A percentile compares a stretch with the other conserved stretches of the same genome.
Evolutionary conservation across 768 basidiomycete genomes (phyloP).

Genomic region (Clathrus columnatus): DNA sequence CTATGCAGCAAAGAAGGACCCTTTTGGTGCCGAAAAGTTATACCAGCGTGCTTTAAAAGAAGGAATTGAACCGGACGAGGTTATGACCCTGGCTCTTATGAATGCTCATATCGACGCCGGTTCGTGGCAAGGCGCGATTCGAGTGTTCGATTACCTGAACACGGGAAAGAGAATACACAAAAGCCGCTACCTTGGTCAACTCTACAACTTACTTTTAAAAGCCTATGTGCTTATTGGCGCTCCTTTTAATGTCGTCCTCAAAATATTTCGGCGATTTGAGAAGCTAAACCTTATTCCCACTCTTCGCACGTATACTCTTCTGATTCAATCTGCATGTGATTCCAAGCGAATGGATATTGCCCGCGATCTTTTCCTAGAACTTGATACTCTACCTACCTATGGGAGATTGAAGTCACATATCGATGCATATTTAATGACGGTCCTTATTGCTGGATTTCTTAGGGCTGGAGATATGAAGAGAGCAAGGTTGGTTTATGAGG

Average conservation of each 20-base stretch:
- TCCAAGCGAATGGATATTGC: slow-evolving; percentile 56
- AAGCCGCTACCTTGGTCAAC: slow-evolving; percentile 42
- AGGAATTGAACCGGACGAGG: slow-evolving; percentile 52
- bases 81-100: slow-evolving; percentile 66
- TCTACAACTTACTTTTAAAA: slow-evolving; percentile 74
- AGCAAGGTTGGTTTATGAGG: slow-evolving; percentile 60
- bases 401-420: slow-evolving; percentile 24
- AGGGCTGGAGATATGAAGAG: slow-evolving; percentile 38
- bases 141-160: slow-evolving; percentile 55
- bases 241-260: slow-evolving; percentile 56
- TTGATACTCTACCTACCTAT: slow-evolving; percentile 40
- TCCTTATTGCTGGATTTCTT: slow-evolving; percentile 68
- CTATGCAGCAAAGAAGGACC: slow-evolving; percentile 54
- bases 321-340: slow-evolving; percentile 79
- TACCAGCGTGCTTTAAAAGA: slow-evolving; percentile 56
- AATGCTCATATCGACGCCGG: slow-evolving; percentile 76
- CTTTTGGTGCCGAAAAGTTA: slow-evolving; percentile 53
- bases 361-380: slow-evolving; percentile 53
- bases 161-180: slow-evolving; percentile 25
- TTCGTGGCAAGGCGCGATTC: slow-evolving; percentile 68
- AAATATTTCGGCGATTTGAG: slow-evolving; percentile 50
- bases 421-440: slow-evolving; percentile 57
- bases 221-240: slow-evolving; percentile 77
- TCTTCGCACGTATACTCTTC: slow-evolving; percentile 54
- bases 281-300: slow-evolving; percentile 47